A percentile compares a stretch with the other conserved stretches of the same genome.
Conservation (phyloP, 1,284 basidiomycete species). For the Porodaedalea pini region DNA sequence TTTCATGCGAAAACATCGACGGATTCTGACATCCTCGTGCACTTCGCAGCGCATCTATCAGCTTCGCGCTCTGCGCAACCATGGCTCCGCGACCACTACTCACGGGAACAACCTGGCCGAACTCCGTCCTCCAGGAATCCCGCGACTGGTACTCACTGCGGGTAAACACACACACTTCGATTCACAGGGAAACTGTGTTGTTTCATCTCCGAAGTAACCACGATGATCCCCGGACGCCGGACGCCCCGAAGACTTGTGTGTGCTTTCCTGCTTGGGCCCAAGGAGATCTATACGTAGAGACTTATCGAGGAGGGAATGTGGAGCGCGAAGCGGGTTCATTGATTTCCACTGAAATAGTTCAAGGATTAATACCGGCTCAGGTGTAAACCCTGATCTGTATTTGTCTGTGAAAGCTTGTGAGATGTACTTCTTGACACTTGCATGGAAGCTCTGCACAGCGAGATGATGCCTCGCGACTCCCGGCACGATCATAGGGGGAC, state of each 20-base stretch:
- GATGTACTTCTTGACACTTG: background rate
- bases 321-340: background rate
- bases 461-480: background rate
- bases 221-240: background rate
- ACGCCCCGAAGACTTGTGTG: background rate
- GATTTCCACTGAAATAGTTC: background rate
- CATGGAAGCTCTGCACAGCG: background rate
- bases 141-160: background rate
- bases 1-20: background rate
- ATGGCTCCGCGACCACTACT: background rate
- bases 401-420: background rate
- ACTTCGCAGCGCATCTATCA: background rate
- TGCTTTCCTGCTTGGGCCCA: too few species aligned
- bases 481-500: background rate
- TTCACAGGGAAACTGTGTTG: background rate
- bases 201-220: constrained; percentile 5
- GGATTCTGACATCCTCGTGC: background rate
- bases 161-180: background rate
- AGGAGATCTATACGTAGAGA: too few species aligned
- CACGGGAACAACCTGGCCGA: background rate
- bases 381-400: too few species aligned
- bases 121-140: constrained; percentile 1
- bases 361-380: too few species aligned
- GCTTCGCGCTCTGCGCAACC: background rate
- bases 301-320: background rate